A percentile compares a stretch with the other conserved stretches of the same genome.
Evolutionary conservation across 1,139 yeast species (phyloP).

Genomic region (Eremothecium gossypii): DNA sequence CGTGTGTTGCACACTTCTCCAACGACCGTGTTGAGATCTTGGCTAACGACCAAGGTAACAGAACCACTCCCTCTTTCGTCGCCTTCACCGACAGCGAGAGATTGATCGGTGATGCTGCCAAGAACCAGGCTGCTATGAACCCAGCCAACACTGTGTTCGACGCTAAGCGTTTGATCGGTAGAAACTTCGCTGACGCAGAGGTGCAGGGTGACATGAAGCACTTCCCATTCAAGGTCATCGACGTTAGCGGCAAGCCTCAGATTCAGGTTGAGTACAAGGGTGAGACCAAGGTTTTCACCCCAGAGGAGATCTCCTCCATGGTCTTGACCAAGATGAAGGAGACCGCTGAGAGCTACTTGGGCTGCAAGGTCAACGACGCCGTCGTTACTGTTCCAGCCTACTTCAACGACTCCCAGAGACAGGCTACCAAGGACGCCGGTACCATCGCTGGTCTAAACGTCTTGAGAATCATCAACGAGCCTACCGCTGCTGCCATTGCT

Average conservation of each 20-base stretch:
- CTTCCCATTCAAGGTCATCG: slow-evolving; percentile 94
- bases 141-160: slow-evolving; percentile 96
- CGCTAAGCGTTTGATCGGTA: slow-evolving; percentile 97
- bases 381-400: slow-evolving; percentile 97
- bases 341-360: slow-evolving; percentile 92
- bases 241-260: slow-evolving; percentile 81
- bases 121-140: slow-evolving; percentile 98
- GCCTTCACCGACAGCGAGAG: slow-evolving; percentile 98
- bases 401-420: slow-evolving; percentile 98
- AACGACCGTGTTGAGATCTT: slow-evolving; percentile 88
- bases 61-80: slow-evolving; percentile 98
- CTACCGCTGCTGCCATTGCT: slow-evolving; percentile 98
- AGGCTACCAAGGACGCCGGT: slow-evolving; percentile 99
- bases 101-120: slow-evolving; percentile 98
- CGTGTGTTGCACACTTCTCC: slow-evolving; percentile 92
- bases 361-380: slow-evolving; percentile 87
- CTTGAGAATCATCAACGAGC: slow-evolving; percentile 95
- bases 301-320: slow-evolving; percentile 97
- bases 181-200: slow-evolving; percentile 81
- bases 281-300: slow-evolving; percentile 90
- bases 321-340: slow-evolving; percentile 97
- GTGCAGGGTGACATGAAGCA: slow-evolving; percentile 95
- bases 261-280: slow-evolving; percentile 92
- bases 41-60: slow-evolving; percentile 99
- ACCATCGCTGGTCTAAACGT: slow-evolving; percentile 96